Evolutionary conservation across 2,329 filamentous ascomycete species (phyloP), one percentile per base, ranked within the genome.

Genomic region (Colletotrichum abscissum): DNA sequence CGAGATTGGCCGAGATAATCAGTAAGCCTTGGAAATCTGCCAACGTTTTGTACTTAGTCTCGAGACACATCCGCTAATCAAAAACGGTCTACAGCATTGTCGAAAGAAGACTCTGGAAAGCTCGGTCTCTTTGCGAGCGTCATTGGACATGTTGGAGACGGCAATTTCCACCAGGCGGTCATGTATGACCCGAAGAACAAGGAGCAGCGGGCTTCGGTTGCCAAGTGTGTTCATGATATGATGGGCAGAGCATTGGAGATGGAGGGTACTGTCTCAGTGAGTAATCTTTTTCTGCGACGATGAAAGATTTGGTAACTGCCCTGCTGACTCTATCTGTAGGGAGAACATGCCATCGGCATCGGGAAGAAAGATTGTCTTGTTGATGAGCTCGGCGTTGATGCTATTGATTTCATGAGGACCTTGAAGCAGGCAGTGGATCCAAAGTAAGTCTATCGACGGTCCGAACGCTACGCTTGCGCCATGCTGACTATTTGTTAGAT

Each of bases 111-210:
- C 75, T 91, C 94, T 57, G 85, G 83, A 9, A 85, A 88, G 76
- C 90, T 90, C 35, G 91, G 91, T 0, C 82, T 95, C 2, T 85
- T 91, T 52, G 91, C 87, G 26, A 89, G 88, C 54, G 93, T 94
- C n/a, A 87, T 93, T 28, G 92, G 92, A 0, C 92, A 94, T 79
- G 92, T 94, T 1, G 92, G 92, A 2, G 92, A 94, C 79, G 92
- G 92, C 24, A 94, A 94, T 78, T 94, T 94, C 77, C 92, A 94
- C 78, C 86, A 90, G 87, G 83, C 84, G 80, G 76, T 81, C 59
- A 79, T 79, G 74, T 80, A 80, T 67, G 75, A 79, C 42, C 79
- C 80, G 0, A 90, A 89, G 72, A 86, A 90, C 4, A 83, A 84
- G 4, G 88, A 93, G 72, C 88, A 86, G 69, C 80, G 86, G 22